phyloP scores from a whole-genome alignment of 805 yeast species.

The Millerozyma acaciae region DNA sequence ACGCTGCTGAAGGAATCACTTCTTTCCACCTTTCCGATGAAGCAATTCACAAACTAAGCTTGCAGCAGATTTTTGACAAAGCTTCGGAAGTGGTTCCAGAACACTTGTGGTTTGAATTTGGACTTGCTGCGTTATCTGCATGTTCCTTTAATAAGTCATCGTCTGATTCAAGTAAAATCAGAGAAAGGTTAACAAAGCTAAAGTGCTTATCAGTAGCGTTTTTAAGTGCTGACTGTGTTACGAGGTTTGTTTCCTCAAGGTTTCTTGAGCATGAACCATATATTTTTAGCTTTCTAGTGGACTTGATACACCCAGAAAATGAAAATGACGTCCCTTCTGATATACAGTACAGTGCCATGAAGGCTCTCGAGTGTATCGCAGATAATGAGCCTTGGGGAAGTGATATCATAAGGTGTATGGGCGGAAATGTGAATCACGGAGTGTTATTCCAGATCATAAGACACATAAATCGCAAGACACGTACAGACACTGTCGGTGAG shows the following conservation, averaged over 20 bases:
- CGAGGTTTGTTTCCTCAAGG: constrained; percentile 57
- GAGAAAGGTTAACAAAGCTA: constrained; percentile 57
- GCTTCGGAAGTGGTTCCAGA: constrained; percentile 57
- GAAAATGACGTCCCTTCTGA: constrained; percentile 42
- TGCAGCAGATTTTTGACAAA: constrained; percentile 61
- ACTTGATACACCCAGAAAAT: constrained; percentile 65
- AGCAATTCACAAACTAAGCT: constrained; percentile 48
- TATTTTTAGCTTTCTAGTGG: constrained; percentile 64
- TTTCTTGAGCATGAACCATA: constrained; percentile 71
- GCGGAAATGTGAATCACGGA: constrained; percentile 88
- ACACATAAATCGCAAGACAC: constrained; percentile 50
- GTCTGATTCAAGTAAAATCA: constrained; percentile 47
- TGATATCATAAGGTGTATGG: constrained; percentile 71
- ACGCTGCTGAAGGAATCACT: constrained; percentile 44
- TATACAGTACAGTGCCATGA: constrained; percentile 57
- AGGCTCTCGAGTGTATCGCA: constrained; percentile 67
- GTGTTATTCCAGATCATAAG: constrained; percentile 68
- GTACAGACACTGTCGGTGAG: constrained; percentile 30
- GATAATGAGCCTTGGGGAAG: constrained; percentile 65
- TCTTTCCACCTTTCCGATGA: constrained; percentile 52
- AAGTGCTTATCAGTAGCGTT: constrained; percentile 69
- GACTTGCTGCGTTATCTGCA: constrained; percentile 57
- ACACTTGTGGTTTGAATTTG: constrained; percentile 61
- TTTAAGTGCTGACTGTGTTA: constrained; percentile 52
- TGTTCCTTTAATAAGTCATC: constrained; percentile 66